Evolutionary conservation across 2,329 filamentous ascomycete species (phyloP).

Genomic region (Fusarium sp.): DNA sequence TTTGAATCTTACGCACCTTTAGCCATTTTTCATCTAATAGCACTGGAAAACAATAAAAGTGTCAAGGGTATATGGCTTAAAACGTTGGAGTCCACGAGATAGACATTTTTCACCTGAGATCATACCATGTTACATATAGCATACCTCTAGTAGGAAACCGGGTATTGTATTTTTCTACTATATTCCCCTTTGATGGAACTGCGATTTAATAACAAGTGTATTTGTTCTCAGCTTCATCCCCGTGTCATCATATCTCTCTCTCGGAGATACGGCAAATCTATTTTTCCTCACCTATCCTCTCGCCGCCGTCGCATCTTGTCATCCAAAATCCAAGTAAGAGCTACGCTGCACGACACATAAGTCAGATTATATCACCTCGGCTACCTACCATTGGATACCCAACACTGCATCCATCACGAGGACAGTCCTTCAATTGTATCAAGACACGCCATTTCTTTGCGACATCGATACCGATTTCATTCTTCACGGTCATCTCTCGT

Average conservation of each 20-base stretch:
- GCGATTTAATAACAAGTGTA: not conserved
- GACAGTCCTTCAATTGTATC: not conserved
- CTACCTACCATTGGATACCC: constrained; percentile 8
- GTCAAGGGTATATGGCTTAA: not conserved
- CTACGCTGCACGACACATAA: constrained; percentile 1
- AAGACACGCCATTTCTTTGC: not conserved
- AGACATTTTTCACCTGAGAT: not conserved
- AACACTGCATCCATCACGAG: constrained; percentile 4
- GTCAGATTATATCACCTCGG: constrained; percentile 6
- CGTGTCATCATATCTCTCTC: constrained; percentile 7
- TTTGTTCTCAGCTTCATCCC: not conserved
- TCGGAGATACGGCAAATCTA: constrained; percentile 46
- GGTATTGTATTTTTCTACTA: not conserved
- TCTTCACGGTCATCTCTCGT: not conserved
- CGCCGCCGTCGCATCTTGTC: constrained; percentile 23
- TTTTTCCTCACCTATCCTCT: constrained; percentile 41
- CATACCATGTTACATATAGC: not conserved
- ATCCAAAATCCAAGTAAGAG: constrained; percentile 21
- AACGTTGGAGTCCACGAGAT: not conserved
- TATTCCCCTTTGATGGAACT: too few species aligned
- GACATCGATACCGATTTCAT: not conserved
- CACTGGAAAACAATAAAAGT: not conserved
- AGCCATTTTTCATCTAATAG: not conserved
- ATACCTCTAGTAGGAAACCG: not conserved
- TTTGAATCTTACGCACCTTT: not conserved